These are phyloP conservation scores for Babesia sp. DNA, from an alignment of 169 alveolate genomes.

Conservation along the genomic window DNA sequence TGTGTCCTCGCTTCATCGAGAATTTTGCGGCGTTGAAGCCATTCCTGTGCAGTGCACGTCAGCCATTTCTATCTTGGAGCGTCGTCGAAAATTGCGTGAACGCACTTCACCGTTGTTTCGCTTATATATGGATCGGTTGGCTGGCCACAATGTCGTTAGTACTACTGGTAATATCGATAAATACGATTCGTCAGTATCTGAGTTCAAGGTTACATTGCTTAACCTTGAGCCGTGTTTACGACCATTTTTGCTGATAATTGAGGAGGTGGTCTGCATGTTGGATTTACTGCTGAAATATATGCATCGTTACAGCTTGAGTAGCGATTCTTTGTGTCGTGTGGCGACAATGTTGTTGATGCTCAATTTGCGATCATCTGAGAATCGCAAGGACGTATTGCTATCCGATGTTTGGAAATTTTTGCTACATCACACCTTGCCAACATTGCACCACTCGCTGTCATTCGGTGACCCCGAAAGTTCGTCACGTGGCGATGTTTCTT, in stretches of 20 bases:
- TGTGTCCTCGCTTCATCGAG: constrained; percentile 15
- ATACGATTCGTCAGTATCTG: not conserved
- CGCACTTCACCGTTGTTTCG: not conserved
- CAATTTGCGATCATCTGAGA: constrained; percentile 21
- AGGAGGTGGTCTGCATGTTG: not conserved
- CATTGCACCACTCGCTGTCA: not conserved
- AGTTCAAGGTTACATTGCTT: constrained; percentile 28
- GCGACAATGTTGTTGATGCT: not conserved
- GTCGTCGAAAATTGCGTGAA: not conserved
- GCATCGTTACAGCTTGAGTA: not conserved
- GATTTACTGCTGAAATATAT: constrained; percentile 7
- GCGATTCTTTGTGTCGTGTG: constrained; percentile 3
- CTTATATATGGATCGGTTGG: not conserved
- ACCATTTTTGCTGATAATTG: constrained; percentile 29
- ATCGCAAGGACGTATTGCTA: not conserved
- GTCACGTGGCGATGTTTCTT: not conserved
- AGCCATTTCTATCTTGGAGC: not conserved
- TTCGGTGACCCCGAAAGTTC: not conserved
- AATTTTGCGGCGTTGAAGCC: constrained; percentile 27
- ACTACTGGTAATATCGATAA: not conserved
- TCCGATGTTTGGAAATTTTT: constrained; percentile 5
- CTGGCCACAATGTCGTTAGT: not conserved
- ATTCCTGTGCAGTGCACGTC: not conserved
- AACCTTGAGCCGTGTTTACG: constrained; percentile 6
- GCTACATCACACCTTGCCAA: constrained; percentile 1